Evolutionary conservation across 441 rosid species (phyloP).

Genomic region (Pelargonium cotyledonis): DNA sequence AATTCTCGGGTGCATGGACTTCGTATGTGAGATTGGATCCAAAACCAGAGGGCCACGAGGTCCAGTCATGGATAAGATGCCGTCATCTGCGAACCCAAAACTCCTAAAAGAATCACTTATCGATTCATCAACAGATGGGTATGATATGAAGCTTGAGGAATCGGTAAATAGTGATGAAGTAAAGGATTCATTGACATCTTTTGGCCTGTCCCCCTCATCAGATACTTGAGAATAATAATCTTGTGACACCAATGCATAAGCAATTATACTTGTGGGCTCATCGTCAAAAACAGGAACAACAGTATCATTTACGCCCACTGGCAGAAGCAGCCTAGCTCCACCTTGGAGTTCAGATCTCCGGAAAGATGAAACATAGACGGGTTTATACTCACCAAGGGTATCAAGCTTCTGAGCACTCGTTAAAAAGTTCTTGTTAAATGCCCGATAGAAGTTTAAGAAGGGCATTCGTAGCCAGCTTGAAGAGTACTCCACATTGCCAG

Average conservation of each 20-base stretch:
- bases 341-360: slow-evolving; percentile 55
- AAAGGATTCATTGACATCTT: slow-evolving; percentile 41
- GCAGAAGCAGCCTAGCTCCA: slow-evolving; percentile 67
- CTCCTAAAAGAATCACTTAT: slow-evolving; percentile 46
- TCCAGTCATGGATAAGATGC: slow-evolving; percentile 44
- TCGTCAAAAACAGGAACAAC: slow-evolving; percentile 88
- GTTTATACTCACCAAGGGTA: slow-evolving; percentile 55
- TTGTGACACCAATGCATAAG: slow-evolving; percentile 67
- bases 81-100: slow-evolving; percentile 53
- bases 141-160: slow-evolving; percentile 25
- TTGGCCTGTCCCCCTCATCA: slow-evolving; percentile 53
- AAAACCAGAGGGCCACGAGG: slow-evolving; percentile 50
- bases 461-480: slow-evolving; percentile 63
- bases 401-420: slow-evolving; percentile 67
- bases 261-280: slow-evolving; percentile 90
- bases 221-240: slow-evolving; percentile 54
- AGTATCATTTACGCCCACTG: slow-evolving; percentile 64
- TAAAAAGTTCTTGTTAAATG: slow-evolving; percentile 59
- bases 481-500: slow-evolving; percentile 51
- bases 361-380: slow-evolving; percentile 62
- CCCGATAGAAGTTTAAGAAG: slow-evolving; percentile 61
- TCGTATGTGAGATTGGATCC: slow-evolving; percentile 61
- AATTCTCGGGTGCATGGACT: slow-evolving; percentile 68
- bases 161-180: slow-evolving; percentile 46
- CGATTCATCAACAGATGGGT: slow-evolving; percentile 51